These are phyloP conservation scores for Aegilops speltoides DNA, from an alignment of 176 grass and related monocot genomes.

Conservation along the genomic window DNA sequence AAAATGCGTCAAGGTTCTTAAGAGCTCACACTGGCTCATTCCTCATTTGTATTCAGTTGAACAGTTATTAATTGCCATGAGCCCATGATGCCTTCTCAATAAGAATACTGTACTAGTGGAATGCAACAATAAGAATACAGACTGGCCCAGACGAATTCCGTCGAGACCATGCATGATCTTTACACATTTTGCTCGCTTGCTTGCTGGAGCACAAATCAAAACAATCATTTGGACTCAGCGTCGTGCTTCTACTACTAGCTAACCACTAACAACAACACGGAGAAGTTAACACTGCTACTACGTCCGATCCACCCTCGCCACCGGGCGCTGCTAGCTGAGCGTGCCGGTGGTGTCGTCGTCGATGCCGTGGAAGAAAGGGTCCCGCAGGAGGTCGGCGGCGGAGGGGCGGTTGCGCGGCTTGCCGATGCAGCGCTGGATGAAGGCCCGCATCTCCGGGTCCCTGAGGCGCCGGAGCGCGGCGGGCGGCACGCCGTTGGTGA, in stretches of 20 bases:
- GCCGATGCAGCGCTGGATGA: constrained; percentile 85
- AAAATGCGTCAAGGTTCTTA: background rate
- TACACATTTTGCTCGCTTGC: constrained; percentile 39
- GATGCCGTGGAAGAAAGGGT: constrained; percentile 75
- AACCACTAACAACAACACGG: background rate
- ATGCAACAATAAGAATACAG: background rate
- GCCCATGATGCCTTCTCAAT: background rate
- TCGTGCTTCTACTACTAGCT: background rate
- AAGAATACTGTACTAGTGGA: background rate
- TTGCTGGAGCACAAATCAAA: constrained; percentile 19
- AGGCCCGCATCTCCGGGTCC: constrained; percentile 63
- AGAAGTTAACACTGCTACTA: background rate
- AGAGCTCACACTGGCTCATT: background rate
- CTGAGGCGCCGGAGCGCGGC: constrained; percentile 56
- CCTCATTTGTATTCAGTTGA: background rate
- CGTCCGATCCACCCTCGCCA: background rate
- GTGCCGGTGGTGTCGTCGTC: constrained; percentile 42
- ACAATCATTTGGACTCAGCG: background rate
- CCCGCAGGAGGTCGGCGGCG: constrained; percentile 67
- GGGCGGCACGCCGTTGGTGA: constrained; percentile 48
- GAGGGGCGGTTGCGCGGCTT: constrained; percentile 58
- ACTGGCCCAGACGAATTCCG: background rate
- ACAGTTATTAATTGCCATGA: background rate
- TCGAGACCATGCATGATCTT: constrained; percentile 18
- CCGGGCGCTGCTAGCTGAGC: constrained; percentile 1